phyloP scores from a whole-genome alignment of 192 early-diverging fungal genomes.

The Mortierella hygrophila region DNA sequence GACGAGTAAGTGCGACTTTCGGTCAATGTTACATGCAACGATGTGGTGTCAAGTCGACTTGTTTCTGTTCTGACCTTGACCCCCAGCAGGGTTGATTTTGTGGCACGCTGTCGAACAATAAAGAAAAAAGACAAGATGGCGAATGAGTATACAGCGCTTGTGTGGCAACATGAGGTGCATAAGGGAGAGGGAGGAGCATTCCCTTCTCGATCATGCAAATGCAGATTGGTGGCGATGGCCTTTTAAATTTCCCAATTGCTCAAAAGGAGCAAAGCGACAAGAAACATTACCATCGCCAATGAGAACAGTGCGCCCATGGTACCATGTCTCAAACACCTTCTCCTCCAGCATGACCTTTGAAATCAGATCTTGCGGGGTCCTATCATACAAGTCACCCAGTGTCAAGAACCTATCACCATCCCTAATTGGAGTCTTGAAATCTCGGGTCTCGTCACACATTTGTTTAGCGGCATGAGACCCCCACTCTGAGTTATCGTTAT shows the following conservation, averaged over 20 bases:
- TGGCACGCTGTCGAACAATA: not conserved
- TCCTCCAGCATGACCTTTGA: not conserved
- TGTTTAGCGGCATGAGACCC: not conserved
- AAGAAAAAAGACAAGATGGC: not conserved
- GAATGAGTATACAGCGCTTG: not conserved
- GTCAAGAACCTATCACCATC: not conserved
- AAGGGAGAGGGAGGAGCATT: no score
- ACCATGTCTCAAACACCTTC: conserved; percentile 3
- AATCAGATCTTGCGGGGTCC: not conserved
- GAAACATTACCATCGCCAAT: not conserved
- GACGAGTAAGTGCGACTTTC: no score
- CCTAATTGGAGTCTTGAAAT: not conserved
- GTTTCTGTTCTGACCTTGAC: not conserved
- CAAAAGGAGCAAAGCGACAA: no score
- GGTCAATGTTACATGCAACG: not conserved
- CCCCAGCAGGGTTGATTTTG: not conserved
- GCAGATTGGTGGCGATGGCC: no score
- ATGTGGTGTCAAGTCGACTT: no score
- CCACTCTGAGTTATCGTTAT: not conserved
- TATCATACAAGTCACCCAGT: not conserved
- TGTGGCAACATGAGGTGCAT: no score
- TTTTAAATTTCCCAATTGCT: no score
- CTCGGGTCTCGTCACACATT: not conserved
- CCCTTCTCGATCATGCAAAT: no score
- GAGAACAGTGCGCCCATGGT: not conserved